Conservation (phyloP, 192 early-diverging fungal genomes). For the Gryganskiella cystojenkinii region DNA sequence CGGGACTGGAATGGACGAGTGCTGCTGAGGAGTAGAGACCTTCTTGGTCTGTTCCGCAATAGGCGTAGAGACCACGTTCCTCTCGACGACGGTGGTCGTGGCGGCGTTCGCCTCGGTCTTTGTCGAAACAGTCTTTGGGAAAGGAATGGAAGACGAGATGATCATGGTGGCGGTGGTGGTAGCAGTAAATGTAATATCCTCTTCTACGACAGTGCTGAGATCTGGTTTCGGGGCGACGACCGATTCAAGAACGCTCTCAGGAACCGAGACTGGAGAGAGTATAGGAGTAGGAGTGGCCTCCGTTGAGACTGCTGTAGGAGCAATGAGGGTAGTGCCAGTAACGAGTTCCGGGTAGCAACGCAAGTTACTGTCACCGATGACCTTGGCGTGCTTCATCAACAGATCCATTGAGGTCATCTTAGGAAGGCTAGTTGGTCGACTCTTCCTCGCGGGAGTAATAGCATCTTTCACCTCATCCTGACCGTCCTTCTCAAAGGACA, state of each 20-base stretch:
- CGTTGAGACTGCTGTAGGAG: no score
- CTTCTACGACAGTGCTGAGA: not conserved
- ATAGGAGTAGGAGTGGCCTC: not conserved
- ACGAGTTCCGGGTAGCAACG: slow-evolving; percentile 34
- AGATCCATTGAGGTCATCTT: slow-evolving; percentile 50
- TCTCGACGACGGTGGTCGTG: not conserved
- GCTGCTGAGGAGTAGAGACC: not conserved
- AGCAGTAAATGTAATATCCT: no score
- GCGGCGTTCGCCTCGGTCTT: not conserved
- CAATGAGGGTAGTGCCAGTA: not conserved
- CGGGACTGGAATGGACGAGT: no score
- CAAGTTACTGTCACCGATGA: slow-evolving; percentile 45
- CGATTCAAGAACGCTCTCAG: no score
- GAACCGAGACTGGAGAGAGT: no score
- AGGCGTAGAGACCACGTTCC: not conserved
- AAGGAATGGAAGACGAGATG: not conserved
- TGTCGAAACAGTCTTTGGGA: no score
- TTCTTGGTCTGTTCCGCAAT: not conserved
- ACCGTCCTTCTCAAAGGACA: not conserved
- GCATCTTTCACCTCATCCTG: not conserved
- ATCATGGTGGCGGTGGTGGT: not conserved
- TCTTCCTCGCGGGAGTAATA: not conserved
- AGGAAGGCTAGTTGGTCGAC: slow-evolving; percentile 9
- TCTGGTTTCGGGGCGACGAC: no score
- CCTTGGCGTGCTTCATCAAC: slow-evolving; percentile 30